Conservation (phyloP, 306 rosid genomes). For the Prunus mira region DNA sequence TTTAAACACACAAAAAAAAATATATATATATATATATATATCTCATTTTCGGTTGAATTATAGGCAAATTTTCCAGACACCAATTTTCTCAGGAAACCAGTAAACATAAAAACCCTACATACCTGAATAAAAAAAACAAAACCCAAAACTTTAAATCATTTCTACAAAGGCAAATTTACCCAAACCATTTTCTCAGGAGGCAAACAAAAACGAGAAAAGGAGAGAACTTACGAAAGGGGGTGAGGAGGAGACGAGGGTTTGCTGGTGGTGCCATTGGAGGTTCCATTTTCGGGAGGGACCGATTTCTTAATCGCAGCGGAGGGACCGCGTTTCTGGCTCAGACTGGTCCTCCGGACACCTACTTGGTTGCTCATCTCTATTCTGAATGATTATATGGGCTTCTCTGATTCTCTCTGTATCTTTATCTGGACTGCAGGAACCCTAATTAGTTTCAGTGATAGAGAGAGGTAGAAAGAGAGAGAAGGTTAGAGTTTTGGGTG, state of each 20-base stretch:
- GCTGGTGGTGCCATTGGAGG: constrained; percentile 35
- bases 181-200: not conserved
- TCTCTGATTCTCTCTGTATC: not conserved
- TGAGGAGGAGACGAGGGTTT: constrained; percentile 69
- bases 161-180: not conserved
- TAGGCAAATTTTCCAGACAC: not conserved
- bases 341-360: constrained; percentile 45
- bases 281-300: constrained; percentile 36
- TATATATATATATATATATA: too few relatives aligned
- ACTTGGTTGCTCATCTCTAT: constrained; percentile 69
- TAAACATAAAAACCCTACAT: not conserved
- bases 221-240: constrained; percentile 34
- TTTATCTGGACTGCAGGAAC: not conserved
- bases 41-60: not conserved
- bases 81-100: not conserved
- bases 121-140: not conserved
- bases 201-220: not conserved
- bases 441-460: not conserved
- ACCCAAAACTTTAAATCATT: not conserved
- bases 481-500: constrained; percentile 2
- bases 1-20: too few relatives aligned
- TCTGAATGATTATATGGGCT: not conserved
- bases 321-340: constrained; percentile 49
- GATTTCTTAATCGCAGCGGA: constrained; percentile 47
- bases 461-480: not conserved